phyloP scores from a whole-genome alignment of 1,139 yeast genomes.

The Blastobotrys persicus region DNA sequence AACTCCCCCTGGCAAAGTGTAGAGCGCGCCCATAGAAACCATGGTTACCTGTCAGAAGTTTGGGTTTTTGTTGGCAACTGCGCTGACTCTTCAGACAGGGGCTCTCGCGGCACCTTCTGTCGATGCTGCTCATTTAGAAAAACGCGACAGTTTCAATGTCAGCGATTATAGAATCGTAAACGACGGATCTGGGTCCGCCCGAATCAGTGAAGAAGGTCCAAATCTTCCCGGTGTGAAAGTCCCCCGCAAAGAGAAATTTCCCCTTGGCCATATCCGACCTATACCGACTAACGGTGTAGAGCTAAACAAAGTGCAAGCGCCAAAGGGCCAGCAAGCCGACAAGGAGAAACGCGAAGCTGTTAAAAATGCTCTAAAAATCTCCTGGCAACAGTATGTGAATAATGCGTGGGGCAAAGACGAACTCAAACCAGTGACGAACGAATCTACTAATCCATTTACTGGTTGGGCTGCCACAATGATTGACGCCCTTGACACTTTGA shows the following conservation, averaged over 20 bases:
- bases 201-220: background rate
- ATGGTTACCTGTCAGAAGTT: background rate
- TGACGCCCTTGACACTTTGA: slow-evolving; percentile 68
- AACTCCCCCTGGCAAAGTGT: too few species aligned
- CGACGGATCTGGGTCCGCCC: slow-evolving; percentile 3
- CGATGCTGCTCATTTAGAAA: background rate
- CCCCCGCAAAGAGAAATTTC: slow-evolving; percentile 29
- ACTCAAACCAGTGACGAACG: slow-evolving; percentile 40
- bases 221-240: slow-evolving; percentile 15
- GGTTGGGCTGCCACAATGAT: slow-evolving; percentile 56
- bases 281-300: slow-evolving; percentile 41
- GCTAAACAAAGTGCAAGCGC: slow-evolving; percentile 23
- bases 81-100: background rate
- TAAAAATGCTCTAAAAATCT: slow-evolving; percentile 49
- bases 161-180: background rate
- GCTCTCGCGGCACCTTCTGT: background rate
- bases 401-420: slow-evolving; percentile 73
- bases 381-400: slow-evolving; percentile 59
- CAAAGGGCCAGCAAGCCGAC: slow-evolving; percentile 17
- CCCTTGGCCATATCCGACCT: slow-evolving; percentile 19
- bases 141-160: background rate
- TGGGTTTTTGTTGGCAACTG: background rate
- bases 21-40: background rate
- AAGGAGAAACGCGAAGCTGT: slow-evolving; percentile 43
- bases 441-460: slow-evolving; percentile 41